Conservation (phyloP, 2,329 filamentous ascomycete genomes). For the Beauveria varroae region DNA sequence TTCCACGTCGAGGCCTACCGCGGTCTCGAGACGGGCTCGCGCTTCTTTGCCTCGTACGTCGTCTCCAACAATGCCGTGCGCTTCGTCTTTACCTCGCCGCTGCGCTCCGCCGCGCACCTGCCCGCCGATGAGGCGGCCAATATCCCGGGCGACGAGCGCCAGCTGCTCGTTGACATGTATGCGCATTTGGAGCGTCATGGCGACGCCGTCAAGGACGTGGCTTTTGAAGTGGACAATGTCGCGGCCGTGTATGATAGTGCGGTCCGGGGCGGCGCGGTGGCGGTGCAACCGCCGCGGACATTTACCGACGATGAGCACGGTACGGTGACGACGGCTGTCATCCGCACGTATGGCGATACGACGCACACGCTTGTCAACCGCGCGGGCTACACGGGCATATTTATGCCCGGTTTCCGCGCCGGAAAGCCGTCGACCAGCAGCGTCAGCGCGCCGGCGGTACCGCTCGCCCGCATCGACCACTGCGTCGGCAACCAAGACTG, state of each 20-base stretch:
- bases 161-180: constrained; percentile 66
- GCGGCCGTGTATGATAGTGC: constrained; percentile 71
- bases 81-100: constrained; percentile 78
- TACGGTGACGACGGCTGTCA: constrained; percentile 65
- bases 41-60: constrained; percentile 76
- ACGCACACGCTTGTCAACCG: constrained; percentile 86
- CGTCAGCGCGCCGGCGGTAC: constrained; percentile 51
- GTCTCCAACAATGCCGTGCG: constrained; percentile 67
- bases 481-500: constrained; percentile 97
- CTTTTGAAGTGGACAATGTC: constrained; percentile 89
- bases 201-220: constrained; percentile 90
- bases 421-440: constrained; percentile 33
- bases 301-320: constrained; percentile 54
- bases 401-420: constrained; percentile 74
- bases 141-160: constrained; percentile 55
- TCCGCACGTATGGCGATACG: constrained; percentile 90
- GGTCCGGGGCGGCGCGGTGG: constrained; percentile 53
- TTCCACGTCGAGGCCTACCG: constrained; percentile 77
- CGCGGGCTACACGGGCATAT: constrained; percentile 60
- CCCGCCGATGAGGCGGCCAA: constrained; percentile 44
- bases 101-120: constrained; percentile 53
- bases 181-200: constrained; percentile 79
- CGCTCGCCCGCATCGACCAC: constrained; percentile 77
- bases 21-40: constrained; percentile 80
- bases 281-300: constrained; percentile 53